phyloP scores from a whole-genome alignment of 2,329 filamentous ascomycete species.

The Alternaria tenuissima region DNA sequence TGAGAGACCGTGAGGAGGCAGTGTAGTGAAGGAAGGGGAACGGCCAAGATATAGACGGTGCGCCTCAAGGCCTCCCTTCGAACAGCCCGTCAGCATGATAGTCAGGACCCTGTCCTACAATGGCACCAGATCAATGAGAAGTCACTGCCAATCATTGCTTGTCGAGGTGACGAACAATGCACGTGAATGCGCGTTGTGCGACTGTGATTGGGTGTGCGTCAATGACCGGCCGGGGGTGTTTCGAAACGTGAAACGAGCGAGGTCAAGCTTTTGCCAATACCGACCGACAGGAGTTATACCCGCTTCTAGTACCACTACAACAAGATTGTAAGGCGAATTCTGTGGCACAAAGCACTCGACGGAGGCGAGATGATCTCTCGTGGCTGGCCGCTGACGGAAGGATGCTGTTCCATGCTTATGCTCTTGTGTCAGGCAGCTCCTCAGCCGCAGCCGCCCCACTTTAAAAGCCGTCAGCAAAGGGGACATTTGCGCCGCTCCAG shows the following conservation, averaged over 20 bases:
- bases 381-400: background rate
- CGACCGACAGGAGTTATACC: conserved; percentile 3
- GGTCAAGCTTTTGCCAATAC: conserved; percentile 34
- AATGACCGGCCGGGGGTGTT: conserved; percentile 19
- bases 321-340: background rate
- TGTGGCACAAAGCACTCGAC: background rate
- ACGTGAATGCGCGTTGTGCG: conserved; percentile 20
- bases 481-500: background rate
- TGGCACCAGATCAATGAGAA: conserved; percentile 1
- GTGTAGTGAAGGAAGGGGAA: conserved; percentile 17
- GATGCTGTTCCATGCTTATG: background rate
- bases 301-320: conserved; percentile 4
- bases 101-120: conserved; percentile 1
- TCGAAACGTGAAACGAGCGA: conserved; percentile 37
- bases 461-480: conserved; percentile 3
- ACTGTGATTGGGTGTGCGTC: conserved; percentile 27
- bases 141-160: conserved; percentile 22
- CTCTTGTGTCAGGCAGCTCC: background rate
- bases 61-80: conserved; percentile 13
- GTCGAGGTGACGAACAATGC: background rate
- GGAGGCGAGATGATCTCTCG: background rate
- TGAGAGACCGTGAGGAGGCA: conserved; percentile 23
- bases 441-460: conserved; percentile 2
- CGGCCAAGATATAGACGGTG: conserved; percentile 20
- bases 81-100: conserved; percentile 4